Base-by-base conservation (phyloP, 2,329 filamentous ascomycete genomes). In the Fusarium sp. region DNA sequence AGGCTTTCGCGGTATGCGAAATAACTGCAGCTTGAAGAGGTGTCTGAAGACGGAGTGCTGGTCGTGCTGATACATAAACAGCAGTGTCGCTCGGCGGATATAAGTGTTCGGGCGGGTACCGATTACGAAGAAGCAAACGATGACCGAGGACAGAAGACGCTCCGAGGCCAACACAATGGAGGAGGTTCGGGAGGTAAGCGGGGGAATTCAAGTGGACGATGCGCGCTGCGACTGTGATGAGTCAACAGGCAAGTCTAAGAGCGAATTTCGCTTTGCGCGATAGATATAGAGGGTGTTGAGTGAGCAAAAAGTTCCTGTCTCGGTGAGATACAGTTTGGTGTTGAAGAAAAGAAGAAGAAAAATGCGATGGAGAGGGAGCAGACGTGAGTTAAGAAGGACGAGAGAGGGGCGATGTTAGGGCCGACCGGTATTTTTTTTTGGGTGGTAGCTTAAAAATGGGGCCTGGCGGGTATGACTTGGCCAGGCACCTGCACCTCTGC, bases 61-160 rank as follows among this genome's bases (percentile, higher is more conserved):
- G 90, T 92, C 92, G 93, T 93, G 92, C 93, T 94, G 94, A 97
- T 97, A 97, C 94, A 97, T 97, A 97, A 92, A 97, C 94, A 92
- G 81, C 79, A 80, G 79, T 78, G 77, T 81, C 75, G 71, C 70
- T 76, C 71, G 72, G 74, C 63, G 62, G 66, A 73, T 57, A 75
- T 80, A 79, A 73, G 74, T 78, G 77, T 75, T 70, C 73, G 71
- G 68, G 16, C 44, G 61, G 52, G 50, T 62, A 57, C 71, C 66
- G 74, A 63, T 73, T 73, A 66, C 63, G 68, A 52, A 58, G 50
- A 54, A 53, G 53, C 61, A 66, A 57, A 51, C 61, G 52, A 60
- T 59, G 59, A 61, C 66, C 61, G 66, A 52, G 50, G 58, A 67
- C 40, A 66, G 45, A 63, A 34, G 57, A 45, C 42, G 46, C 50